Conservation (phyloP, 805 yeast genomes). For the Spathaspora passalidarum region DNA sequence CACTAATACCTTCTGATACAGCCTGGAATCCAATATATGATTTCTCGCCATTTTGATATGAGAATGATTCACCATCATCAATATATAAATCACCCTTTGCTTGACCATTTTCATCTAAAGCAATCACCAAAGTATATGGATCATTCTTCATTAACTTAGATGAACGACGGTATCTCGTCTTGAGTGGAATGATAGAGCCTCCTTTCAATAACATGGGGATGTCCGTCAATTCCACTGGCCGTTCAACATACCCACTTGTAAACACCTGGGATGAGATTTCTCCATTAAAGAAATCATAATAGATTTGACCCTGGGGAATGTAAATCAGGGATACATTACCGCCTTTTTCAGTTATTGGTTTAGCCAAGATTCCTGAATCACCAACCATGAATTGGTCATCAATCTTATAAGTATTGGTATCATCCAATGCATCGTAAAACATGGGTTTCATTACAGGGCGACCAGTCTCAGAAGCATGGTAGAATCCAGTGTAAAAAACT, state of each 20-base stretch:
- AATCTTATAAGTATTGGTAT: constrained; percentile 48
- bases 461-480: constrained; percentile 58
- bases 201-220: constrained; percentile 75
- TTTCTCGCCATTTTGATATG: constrained; percentile 50
- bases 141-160: constrained; percentile 71
- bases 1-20: constrained; percentile 25
- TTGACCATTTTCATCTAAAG: constrained; percentile 44
- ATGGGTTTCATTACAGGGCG: constrained; percentile 70
- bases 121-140: constrained; percentile 75
- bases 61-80: constrained; percentile 82
- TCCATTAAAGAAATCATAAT: constrained; percentile 53
- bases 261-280: constrained; percentile 5
- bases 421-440: constrained; percentile 53
- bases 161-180: constrained; percentile 77
- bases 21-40: constrained; percentile 41
- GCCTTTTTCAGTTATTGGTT: constrained; percentile 69
- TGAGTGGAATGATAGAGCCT: constrained; percentile 69
- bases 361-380: constrained; percentile 64
- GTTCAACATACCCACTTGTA: constrained; percentile 30
- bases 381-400: constrained; percentile 88
- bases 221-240: constrained; percentile 49
- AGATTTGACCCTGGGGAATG: constrained; percentile 53
- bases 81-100: constrained; percentile 65
- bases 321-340: constrained; percentile 39
- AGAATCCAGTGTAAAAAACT: constrained; percentile 73